Evolutionary conservation across 306 rosid species (phyloP), one percentile per base, ranked within the genome.

Genomic region (Abrus pulchellus): DNA sequence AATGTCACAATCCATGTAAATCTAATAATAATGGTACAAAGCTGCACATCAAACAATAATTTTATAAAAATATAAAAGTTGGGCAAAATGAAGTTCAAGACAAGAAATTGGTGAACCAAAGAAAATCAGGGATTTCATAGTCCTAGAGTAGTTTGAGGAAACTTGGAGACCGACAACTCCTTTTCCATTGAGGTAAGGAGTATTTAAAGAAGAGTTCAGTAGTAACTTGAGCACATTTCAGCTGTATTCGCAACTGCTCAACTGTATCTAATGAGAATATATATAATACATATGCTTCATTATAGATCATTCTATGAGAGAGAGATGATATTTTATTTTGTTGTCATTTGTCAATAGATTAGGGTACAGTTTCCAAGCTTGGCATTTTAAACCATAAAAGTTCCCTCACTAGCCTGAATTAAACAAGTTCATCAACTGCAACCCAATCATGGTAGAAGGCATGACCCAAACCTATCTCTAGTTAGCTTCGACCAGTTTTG

Each of bases 271-370:
- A 3, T 76, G 9, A 71, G 53, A 20, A 20, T 20, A 20, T 40
- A 36, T 79, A 60, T 61, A 50, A 60, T 48, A 61, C 34, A 70
- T 59, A 69, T 34, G 29, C 20, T 71, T 71, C 62, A 20, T 36
- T 34, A 61, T 79, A 36, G 14, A 49, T 79, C 72, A 41, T 20
- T 33, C n/a, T n/a, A 70, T 2, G 27, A 27, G 78, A 30, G 20
- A 20, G 20, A 20, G 20, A 20, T 20, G 20, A 20, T 20, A 20
- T 20, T 20, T 20, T 20, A 20, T 20, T 20, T 20, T 20, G 0
- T 20, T 20, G 20, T 20, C 20, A 20, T 20, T 20, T 20, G 20
- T 20, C 20, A 20, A 20, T 20, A 20, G 0, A 20, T 20, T 20
- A 20, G 20, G 20, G 20, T 20, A 20, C 20, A 20, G 20, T 20